Conservation (phyloP, 75 land plant species). For the Adiantum capillusveneris region DNA sequence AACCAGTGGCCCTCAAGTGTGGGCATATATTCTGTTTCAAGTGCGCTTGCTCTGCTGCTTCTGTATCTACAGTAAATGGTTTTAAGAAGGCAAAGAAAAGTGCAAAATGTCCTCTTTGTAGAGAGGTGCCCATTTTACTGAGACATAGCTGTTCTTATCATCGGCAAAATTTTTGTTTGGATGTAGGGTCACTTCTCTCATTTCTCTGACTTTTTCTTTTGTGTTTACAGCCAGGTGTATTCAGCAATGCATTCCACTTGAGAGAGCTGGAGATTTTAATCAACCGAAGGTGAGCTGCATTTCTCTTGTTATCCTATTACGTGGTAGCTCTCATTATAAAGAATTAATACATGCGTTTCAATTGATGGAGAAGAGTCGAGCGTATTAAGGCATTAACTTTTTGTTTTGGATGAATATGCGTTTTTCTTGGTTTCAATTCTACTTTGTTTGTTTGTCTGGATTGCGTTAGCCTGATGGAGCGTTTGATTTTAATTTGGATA, state of each 20-base stretch:
- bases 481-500: too few species aligned
- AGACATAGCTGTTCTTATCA: neutral
- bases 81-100: slow-evolving; percentile 40
- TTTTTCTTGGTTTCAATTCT: too few species aligned
- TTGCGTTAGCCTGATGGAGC: too few species aligned
- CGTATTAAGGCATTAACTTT: too few species aligned
- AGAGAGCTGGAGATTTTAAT: slow-evolving; percentile 49
- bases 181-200: neutral
- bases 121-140: slow-evolving; percentile 36
- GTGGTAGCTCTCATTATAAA: neutral
- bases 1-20: slow-evolving; percentile 58
- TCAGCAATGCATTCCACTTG: slow-evolving; percentile 51
- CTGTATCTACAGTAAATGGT: slow-evolving; percentile 44
- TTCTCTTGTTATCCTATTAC: neutral
- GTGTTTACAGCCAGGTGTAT: slow-evolving; percentile 51
- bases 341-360: too few species aligned
- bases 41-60: slow-evolving; percentile 64
- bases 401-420: too few species aligned
- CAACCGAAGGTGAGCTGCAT: slow-evolving; percentile 37
- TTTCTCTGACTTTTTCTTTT: neutral
- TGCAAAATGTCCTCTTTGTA: slow-evolving; percentile 70
- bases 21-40: slow-evolving; percentile 79
- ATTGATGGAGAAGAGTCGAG: too few species aligned
- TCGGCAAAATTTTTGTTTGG: neutral
- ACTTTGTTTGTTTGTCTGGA: too few species aligned